Percentiles rank a stretch among this genome's conserved stretches.
These are phyloP conservation scores for Papiliotrema terrestris DNA, from an alignment of 1,284 basidiomycete species.

Conservation along the genomic window DNA sequence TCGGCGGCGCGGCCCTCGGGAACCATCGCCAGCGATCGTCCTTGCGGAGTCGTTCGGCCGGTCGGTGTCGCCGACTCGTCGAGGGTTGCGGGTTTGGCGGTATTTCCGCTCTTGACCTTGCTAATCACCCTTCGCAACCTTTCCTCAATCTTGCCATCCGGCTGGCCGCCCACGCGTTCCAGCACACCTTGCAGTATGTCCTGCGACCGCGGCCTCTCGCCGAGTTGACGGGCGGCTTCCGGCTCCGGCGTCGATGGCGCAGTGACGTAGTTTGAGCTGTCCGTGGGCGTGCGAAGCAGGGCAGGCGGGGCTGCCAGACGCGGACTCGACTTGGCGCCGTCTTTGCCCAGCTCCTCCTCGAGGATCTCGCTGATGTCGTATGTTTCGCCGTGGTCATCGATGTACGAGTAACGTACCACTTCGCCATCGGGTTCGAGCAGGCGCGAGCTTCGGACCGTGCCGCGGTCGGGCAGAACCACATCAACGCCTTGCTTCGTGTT, in stretches of 20 bases:
- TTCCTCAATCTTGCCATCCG: conserved; percentile 60
- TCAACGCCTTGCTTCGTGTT: conserved; percentile 84
- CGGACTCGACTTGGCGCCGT: conserved; percentile 16
- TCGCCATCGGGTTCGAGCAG: conserved; percentile 56
- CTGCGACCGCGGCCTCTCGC: conserved; percentile 44
- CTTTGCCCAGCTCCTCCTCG: conserved; percentile 72
- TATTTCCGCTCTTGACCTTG: conserved; percentile 51
- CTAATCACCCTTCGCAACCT: conserved; percentile 73
- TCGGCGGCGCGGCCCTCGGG: conserved; percentile 16
- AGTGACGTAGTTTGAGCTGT: conserved; percentile 33
- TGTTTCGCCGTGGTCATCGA: conserved; percentile 77
- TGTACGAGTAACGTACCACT: conserved; percentile 83
- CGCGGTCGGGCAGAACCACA: conserved; percentile 75
- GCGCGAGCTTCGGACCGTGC: conserved; percentile 76
- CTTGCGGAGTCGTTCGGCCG: conserved; percentile 19
- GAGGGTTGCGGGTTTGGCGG: neutral
- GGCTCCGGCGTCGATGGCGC: conserved; percentile 34
- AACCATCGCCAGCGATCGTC: conserved; percentile 6
- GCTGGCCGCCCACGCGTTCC: conserved; percentile 17
- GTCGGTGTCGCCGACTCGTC: conserved; percentile 4
- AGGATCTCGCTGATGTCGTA: conserved; percentile 89
- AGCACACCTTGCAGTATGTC: conserved; percentile 64
- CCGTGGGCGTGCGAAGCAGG: conserved; percentile 25
- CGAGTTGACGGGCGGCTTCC: conserved; percentile 8
- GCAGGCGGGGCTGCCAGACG: conserved; percentile 20